Conservation (phyloP, 2,329 filamentous ascomycete genomes). For the Neonectria punicea region DNA sequence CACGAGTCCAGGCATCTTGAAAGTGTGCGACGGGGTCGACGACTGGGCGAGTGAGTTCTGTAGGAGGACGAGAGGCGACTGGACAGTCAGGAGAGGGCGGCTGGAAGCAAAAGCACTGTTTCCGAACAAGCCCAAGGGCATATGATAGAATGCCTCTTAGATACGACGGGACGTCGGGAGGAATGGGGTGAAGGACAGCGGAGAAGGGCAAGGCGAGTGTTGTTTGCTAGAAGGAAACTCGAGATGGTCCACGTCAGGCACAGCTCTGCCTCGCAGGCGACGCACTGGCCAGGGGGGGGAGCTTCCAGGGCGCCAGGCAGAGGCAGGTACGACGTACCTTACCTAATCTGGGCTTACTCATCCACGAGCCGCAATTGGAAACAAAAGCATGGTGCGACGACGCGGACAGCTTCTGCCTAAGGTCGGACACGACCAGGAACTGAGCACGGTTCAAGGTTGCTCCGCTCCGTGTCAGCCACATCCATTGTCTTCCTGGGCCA, state of each 20-base stretch:
- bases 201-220: slow-evolving; percentile 26
- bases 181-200: slow-evolving; percentile 24
- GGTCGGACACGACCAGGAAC: neutral
- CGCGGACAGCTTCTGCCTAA: slow-evolving; percentile 20
- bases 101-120: slow-evolving; percentile 27
- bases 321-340: slow-evolving; percentile 34
- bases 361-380: slow-evolving; percentile 8
- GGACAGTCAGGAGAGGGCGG: slow-evolving; percentile 27
- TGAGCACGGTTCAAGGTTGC: neutral
- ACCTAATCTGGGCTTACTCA: slow-evolving; percentile 37
- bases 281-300: slow-evolving; percentile 41
- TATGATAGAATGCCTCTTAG: slow-evolving; percentile 25
- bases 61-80: slow-evolving; percentile 33
- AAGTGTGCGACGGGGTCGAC: slow-evolving; percentile 29
- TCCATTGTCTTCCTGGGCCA: no score
- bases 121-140: slow-evolving; percentile 38
- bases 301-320: slow-evolving; percentile 26
- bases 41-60: slow-evolving; percentile 33
- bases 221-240: slow-evolving; percentile 45
- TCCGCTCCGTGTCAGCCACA: neutral
- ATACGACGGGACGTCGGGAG: slow-evolving; percentile 12
- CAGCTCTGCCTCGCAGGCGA: slow-evolving; percentile 51
- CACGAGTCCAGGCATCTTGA: slow-evolving; percentile 87
- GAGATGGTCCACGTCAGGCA: slow-evolving; percentile 59
- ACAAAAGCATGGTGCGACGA: slow-evolving; percentile 11